Evolutionary conservation across 176 grass and related monocot genomes (phyloP), one percentile per base, ranked within the genome.

Genomic region (Elymus sibiricus): DNA sequence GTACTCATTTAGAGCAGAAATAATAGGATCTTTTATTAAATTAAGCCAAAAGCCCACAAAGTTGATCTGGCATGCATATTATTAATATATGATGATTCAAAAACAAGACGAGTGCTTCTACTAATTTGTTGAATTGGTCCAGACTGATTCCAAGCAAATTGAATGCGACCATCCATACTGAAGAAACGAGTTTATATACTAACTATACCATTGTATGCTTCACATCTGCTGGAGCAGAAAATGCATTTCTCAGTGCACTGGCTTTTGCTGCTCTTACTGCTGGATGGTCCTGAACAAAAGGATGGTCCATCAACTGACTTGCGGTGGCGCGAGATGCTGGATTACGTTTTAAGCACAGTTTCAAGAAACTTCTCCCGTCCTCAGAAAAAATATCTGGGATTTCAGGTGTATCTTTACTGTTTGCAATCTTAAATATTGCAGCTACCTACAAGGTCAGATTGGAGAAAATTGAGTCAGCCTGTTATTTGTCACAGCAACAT

Each of bases 381-480:
- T 84, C 71, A 37, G 94, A 97, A 63, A 97, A 91, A 87, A 62
- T 28, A 58, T 90, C 88, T 82, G 97, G 94, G 77, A 97, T 91
- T 90, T 97, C 89, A 83, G 94, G 97, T 87, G 91, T 91, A 74
- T 99, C 97, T 92, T 96, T 99, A 86, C 97, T 94, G 74, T 99
- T 97, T 42, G 93, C 92, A 11, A 99, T 99, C 90, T 99, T 99
- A 93, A 99, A 99, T 90, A 99, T 94, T 61, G 97, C 97, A 83
- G 94, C 90, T n/a, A 99, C 97, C 97, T 96, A 90, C 85, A 82
- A 84, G 43, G 78, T 53, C 24, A 82, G 9, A 89, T 71, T 86
- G 31, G 27, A 72, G 28, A 77, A 43, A 58, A 80, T 64, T 60
- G 47, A 27, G 11, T 78, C 60, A 66, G 29, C 5, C 13, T 66